Base-by-base conservation (phyloP, 2,329 filamentous ascomycete genomes). In the Claviceps sp. region DNA sequence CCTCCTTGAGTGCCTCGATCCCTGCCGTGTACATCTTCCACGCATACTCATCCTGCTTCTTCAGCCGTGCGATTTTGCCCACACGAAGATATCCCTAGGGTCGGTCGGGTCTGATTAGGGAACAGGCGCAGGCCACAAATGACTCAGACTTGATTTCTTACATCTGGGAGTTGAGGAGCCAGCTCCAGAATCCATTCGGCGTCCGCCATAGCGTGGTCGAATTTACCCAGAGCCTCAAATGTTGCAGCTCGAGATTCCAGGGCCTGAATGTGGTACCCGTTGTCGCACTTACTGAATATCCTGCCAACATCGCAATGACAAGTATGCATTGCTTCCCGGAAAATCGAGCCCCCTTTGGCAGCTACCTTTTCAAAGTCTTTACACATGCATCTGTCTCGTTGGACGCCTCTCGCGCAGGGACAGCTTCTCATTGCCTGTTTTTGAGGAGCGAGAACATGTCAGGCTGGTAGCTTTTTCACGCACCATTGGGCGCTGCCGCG, bases 101-200 rank as follows among this genome's bases (percentile, higher is more conserved):
- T 22, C 26, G 26, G 26, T 22, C 26, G 26, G 26, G 2, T 30
- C 7, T 30, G 3, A 2, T 30, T 9, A 30, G 26, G 1, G 8
- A 30, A 30, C 8, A 9, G 8, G 26, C 26, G 8, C 26, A 30
- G 7, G 26, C 26, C 26, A 3, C 26, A 9, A 30, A 30, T 3
- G 26, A 2, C 26, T 26, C 26, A 9, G 2, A 8, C n/a, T n/a
- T n/a, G n/a, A 30, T 2, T 8, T 8, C 26, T 30, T 30, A 30
- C 26, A 30, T 30, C 7, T 16, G 70, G 63, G 1, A 66, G 58
- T 38, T 63, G 60, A 22, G 70, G 70, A 5, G 70, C 67, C 43
- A 72, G 62, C 51, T 72, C 68, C 18, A 72, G 55, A 22, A 72
- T 65, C 68, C 70, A 72, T 57, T 69, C 66, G 8, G 70, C 70